Conservation (phyloP, 495 filamentous ascomycete species). For the Annulohypoxylon moriforme region DNA sequence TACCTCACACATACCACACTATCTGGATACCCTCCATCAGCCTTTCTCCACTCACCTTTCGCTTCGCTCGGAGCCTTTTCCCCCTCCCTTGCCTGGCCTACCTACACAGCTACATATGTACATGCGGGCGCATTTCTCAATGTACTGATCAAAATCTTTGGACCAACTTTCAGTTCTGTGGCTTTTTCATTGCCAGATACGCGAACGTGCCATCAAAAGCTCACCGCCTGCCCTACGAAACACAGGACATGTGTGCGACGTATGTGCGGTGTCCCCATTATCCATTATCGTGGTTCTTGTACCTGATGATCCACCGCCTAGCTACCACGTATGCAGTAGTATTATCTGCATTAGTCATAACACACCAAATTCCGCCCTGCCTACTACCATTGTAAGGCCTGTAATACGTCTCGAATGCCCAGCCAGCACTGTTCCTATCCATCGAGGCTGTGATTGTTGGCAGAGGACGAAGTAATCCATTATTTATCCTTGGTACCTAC, state of each 20-base stretch:
- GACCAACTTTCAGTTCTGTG: slow-evolving; percentile 23
- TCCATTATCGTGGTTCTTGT: slow-evolving; percentile 46
- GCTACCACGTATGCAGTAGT: slow-evolving; percentile 42
- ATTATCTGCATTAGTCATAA: slow-evolving; percentile 44
- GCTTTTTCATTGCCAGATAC: slow-evolving; percentile 31
- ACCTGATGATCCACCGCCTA: slow-evolving; percentile 45
- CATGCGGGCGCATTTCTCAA: slow-evolving; percentile 13
- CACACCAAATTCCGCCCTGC: slow-evolving; percentile 36
- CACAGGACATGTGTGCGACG: slow-evolving; percentile 27
- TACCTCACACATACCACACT: slow-evolving; percentile 9
- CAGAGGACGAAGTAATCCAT: slow-evolving; percentile 24
- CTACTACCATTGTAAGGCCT: slow-evolving; percentile 34
- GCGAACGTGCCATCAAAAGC: slow-evolving; percentile 34
- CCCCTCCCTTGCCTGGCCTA: slow-evolving; percentile 27
- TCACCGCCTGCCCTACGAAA: slow-evolving; percentile 39
- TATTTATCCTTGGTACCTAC: slow-evolving; percentile 9
- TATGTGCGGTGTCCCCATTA: slow-evolving; percentile 28
- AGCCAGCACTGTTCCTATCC: slow-evolving; percentile 20
- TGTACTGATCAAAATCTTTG: slow-evolving; percentile 21
- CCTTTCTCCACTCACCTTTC: slow-evolving; percentile 32
- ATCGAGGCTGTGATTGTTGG: slow-evolving; percentile 22
- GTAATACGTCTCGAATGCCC: slow-evolving; percentile 6
- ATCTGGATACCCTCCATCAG: slow-evolving; percentile 24
- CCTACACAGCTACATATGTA: slow-evolving; percentile 1
- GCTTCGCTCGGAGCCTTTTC: slow-evolving; percentile 29